Evolutionary conservation across 1,284 basidiomycete genomes (phyloP).

Genomic region (Apiotrichum akiyoshidainum): DNA sequence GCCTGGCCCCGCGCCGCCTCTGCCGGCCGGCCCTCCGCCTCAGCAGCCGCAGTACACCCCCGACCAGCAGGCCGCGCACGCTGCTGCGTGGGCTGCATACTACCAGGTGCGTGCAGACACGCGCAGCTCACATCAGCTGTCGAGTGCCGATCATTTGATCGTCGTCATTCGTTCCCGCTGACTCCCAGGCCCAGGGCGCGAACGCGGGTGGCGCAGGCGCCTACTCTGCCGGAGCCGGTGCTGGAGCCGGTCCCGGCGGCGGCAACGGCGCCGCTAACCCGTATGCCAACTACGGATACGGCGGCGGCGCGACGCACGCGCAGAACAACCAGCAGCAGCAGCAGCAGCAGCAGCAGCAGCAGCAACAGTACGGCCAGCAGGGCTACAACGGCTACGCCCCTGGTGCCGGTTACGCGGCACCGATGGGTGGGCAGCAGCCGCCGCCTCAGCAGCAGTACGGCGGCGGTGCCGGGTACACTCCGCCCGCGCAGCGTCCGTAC

Average conservation of each 20-base stretch:
- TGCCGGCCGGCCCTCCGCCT: conserved; percentile 45
- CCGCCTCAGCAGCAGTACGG: conserved; percentile 18
- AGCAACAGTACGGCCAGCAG: conserved; percentile 3
- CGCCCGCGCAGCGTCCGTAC: conserved; percentile 8
- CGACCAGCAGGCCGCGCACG: conserved; percentile 35
- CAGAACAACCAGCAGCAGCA: conserved; percentile 3
- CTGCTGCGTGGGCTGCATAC: conserved; percentile 49
- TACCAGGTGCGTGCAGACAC: conserved; percentile 37
- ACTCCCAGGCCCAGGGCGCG: conserved; percentile 6
- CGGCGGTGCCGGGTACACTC: conserved; percentile 19
- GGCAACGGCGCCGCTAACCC: conserved; percentile 28
- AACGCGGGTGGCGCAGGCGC: conserved; percentile 3
- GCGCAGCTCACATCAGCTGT: too few relatives aligned
- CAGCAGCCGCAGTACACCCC: conserved; percentile 18
- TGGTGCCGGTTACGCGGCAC: neutral
- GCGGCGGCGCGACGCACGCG: conserved; percentile 39
- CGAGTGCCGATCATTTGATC: neutral
- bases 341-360: conserved; percentile 6
- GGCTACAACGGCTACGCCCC: conserved; percentile 3
- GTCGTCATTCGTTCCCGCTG: neutral
- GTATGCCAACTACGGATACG: conserved; percentile 49
- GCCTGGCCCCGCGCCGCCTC: conserved; percentile 54
- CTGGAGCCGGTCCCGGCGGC: conserved; percentile 8
- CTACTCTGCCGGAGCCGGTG: conserved; percentile 3
- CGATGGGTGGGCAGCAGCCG: neutral